Percentiles rank a stretch among this genome's conserved stretches.
Evolutionary conservation across 768 basidiomycete genomes (phyloP).

Genomic region (Rhodosporidiobolus sp.): DNA sequence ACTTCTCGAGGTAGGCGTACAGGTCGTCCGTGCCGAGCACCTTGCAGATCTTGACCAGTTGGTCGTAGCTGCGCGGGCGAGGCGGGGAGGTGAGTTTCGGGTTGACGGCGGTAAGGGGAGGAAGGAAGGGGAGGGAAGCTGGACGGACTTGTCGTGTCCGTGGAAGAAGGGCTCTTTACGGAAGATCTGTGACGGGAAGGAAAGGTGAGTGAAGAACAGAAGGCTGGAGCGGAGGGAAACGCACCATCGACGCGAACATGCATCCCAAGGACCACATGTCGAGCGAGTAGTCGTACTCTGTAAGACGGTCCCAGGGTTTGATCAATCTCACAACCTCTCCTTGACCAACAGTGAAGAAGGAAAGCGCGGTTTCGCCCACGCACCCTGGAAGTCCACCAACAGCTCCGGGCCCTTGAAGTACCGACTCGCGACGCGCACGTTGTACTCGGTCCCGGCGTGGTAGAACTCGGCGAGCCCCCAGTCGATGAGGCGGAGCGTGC

Average conservation of each 20-base stretch:
- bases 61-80: constrained; percentile 63
- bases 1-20: constrained; percentile 86
- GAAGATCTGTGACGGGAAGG: constrained; percentile 67
- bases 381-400: constrained; percentile 81
- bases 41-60: constrained; percentile 95
- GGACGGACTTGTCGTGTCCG: constrained; percentile 65
- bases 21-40: constrained; percentile 95
- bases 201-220: not conserved
- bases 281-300: constrained; percentile 38
- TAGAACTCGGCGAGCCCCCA: constrained; percentile 99
- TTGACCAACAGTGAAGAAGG: too few relatives aligned
- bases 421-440: constrained; percentile 91
- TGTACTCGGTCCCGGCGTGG: constrained; percentile 95
- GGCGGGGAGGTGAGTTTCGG: not conserved
- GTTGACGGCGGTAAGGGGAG: not conserved
- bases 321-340: too few relatives aligned
- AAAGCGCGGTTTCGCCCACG: not conserved
- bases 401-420: constrained; percentile 99
- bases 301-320: too few relatives aligned
- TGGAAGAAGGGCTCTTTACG: constrained; percentile 99
- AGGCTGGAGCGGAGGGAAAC: constrained; percentile 34
- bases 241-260: constrained; percentile 98
- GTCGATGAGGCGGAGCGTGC: constrained; percentile 94
- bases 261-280: constrained; percentile 93
- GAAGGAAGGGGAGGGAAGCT: not conserved